Conservation (phyloP, 148 eudicot species). For the Linanthus parryae region DNA sequence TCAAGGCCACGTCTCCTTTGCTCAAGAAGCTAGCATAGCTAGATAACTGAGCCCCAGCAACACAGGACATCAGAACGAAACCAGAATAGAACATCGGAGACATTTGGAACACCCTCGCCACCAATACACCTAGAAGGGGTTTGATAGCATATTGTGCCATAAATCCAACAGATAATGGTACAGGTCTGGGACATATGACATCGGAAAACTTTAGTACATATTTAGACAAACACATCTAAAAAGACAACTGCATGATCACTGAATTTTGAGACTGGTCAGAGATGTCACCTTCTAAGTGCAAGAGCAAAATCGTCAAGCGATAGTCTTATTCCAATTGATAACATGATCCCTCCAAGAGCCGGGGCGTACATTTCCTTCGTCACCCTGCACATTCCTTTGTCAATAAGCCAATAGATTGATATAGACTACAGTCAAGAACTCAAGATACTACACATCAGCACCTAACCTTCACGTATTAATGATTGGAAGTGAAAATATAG, state of each 20-base stretch:
- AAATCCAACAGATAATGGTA: slow-evolving; percentile 75
- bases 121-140: slow-evolving; percentile 72
- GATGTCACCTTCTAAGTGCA: slow-evolving; percentile 66
- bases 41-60: slow-evolving; percentile 94
- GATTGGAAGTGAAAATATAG: too few relatives aligned
- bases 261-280: background rate
- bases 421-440: too few relatives aligned
- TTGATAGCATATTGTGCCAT: slow-evolving; percentile 65
- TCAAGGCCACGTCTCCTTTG: slow-evolving; percentile 91
- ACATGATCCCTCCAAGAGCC: slow-evolving; percentile 97
- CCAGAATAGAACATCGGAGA: slow-evolving; percentile 82
- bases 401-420: slow-evolving; percentile 4
- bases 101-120: slow-evolving; percentile 79
- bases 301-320: slow-evolving; percentile 79
- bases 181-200: slow-evolving; percentile 52
- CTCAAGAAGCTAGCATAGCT: slow-evolving; percentile 97
- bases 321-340: slow-evolving; percentile 84
- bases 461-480: too few relatives aligned
- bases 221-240: background rate
- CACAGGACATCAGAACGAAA: slow-evolving; percentile 86
- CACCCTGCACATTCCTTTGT: slow-evolving; percentile 55
- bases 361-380: slow-evolving; percentile 93
- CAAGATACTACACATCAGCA: too few relatives aligned
- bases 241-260: background rate
- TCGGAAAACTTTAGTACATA: background rate